Conservation (phyloP, 1,139 yeast genomes). For the Entelexis sorbosivorans region DNA sequence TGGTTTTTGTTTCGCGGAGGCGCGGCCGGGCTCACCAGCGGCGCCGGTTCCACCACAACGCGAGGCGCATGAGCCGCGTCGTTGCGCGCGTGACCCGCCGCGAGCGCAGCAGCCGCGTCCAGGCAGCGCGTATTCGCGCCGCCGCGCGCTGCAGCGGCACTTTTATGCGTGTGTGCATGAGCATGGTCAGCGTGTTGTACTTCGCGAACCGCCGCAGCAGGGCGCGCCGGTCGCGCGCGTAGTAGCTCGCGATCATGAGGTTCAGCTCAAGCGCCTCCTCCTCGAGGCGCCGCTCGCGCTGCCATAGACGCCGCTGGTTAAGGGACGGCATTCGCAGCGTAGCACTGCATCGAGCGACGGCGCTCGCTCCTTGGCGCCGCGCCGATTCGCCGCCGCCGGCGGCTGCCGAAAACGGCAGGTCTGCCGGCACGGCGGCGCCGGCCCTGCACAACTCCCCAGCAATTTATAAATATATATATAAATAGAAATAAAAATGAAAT, state of each 20-base stretch:
- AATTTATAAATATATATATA: no score
- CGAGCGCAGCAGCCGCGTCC: conserved; percentile 7
- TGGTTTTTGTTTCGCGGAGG: no score
- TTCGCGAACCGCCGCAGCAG: background rate
- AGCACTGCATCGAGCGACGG: no score
- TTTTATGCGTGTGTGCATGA: conserved; percentile 1
- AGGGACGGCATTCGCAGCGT: conserved; percentile 13
- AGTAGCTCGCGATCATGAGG: conserved; percentile 16
- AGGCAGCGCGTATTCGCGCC: background rate
- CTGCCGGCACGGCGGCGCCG: no score
- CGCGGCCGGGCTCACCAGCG: background rate
- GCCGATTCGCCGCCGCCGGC: no score
- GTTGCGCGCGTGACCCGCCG: background rate
- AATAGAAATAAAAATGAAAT: no score
- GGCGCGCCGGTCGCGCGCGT: conserved; percentile 11
- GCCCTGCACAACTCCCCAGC: no score
- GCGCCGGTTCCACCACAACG: conserved; percentile 3
- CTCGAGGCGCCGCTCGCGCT: conserved; percentile 20
- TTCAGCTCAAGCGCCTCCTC: conserved; percentile 18
- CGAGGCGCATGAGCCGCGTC: background rate
- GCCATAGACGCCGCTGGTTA: conserved; percentile 22
- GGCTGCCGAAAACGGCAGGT: background rate
- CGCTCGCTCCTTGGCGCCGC: no score
- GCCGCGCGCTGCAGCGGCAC: conserved; percentile 2
- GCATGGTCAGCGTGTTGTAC: background rate